A percentile compares a stretch with the other conserved stretches of the same genome.
Evolutionary conservation across 306 rosid genomes (phyloP).

Genomic region (Vigna trinervia): DNA sequence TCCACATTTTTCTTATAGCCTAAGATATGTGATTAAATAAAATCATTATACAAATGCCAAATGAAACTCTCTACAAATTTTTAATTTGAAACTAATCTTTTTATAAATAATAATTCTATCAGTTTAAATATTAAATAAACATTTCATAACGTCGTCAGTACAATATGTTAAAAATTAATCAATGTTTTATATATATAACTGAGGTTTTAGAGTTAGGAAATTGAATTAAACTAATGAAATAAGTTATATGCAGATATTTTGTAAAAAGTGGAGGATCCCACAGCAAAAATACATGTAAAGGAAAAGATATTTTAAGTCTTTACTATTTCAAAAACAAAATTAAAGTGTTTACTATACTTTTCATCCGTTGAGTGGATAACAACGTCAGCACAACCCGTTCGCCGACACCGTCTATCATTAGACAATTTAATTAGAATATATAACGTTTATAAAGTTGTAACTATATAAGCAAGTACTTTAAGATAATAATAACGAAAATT

Average conservation of each 20-base stretch:
- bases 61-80: no score
- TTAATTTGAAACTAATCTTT: no score
- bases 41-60: not conserved
- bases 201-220: not conserved
- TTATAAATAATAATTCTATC: not conserved
- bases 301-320: not conserved
- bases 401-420: conserved; percentile 20
- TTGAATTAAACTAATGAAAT: not conserved
- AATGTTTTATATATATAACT: not conserved
- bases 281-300: not conserved
- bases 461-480: no score
- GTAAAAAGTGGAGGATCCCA: no score
- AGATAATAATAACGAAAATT: no score
- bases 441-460: no score
- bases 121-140: not conserved
- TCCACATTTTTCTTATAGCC: conserved; percentile 30
- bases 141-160: not conserved
- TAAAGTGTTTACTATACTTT: not conserved
- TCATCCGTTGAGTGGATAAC: conserved; percentile 26
- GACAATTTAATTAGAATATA: not conserved
- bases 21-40: conserved; percentile 1
- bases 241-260: not conserved
- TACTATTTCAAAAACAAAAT: not conserved
- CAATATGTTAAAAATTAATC: not conserved
- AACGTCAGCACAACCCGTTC: conserved; percentile 13